Conservation (phyloP, 441 rosid species). For the Sinapis alba region DNA sequence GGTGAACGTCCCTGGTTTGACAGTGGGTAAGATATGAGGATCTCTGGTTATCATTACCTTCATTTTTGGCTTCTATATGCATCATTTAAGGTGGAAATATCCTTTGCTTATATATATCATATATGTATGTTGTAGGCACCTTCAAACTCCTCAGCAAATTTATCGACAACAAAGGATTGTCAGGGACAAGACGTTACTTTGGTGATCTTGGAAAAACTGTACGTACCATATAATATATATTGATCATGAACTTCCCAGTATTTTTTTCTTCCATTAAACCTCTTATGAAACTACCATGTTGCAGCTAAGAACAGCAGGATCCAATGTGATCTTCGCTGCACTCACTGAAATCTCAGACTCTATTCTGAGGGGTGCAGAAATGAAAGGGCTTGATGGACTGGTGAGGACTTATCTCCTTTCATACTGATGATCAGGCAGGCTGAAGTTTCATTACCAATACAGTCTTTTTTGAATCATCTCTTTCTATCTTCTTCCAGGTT, state of each 20-base stretch:
- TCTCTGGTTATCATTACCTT: conserved; percentile 18
- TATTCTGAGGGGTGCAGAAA: conserved; percentile 86
- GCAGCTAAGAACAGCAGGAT: conserved; percentile 90
- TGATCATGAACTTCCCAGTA: conserved; percentile 16
- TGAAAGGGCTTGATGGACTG: conserved; percentile 96
- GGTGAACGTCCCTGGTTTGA: conserved; percentile 80
- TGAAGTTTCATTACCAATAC: conserved; percentile 20
- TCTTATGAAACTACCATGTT: conserved; percentile 41
- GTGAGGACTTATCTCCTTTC: conserved; percentile 44
- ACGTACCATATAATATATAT: conserved; percentile 40
- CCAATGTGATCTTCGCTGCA: conserved; percentile 84
- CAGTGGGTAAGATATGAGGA: conserved; percentile 61
- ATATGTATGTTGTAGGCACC: conserved; percentile 71
- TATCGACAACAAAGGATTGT: conserved; percentile 71
- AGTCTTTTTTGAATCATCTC: neutral
- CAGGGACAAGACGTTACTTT: conserved; percentile 92
- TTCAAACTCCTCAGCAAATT: conserved; percentile 85
- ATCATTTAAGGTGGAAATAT: conserved; percentile 18
- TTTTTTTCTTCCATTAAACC: conserved; percentile 6
- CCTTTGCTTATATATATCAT: conserved; percentile 20
- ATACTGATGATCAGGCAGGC: conserved; percentile 11
- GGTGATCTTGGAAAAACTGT: conserved; percentile 96
- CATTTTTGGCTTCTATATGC: conserved; percentile 17
- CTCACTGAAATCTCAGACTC: conserved; percentile 95
- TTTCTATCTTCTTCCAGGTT: conserved; percentile 50